Conservation (phyloP, 106 monocot genomes). For the Xerophyta viscosa region DNA sequence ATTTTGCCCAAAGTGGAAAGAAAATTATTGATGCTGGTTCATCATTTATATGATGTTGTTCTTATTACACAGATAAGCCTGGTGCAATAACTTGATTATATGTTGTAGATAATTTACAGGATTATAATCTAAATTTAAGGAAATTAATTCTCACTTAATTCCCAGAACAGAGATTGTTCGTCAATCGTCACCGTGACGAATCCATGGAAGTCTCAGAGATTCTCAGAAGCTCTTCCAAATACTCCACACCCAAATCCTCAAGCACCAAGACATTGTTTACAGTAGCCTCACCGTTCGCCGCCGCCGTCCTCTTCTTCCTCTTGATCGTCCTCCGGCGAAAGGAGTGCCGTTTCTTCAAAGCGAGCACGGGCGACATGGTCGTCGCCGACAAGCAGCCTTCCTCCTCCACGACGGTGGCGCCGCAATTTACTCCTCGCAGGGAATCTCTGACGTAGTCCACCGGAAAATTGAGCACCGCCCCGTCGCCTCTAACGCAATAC, state of each 20-base stretch:
- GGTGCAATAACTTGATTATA: no score
- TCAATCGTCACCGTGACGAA: no score
- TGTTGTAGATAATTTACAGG: no score
- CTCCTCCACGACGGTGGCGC: neutral
- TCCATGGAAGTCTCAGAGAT: neutral
- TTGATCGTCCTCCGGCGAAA: slow-evolving; percentile 1
- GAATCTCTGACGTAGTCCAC: slow-evolving; percentile 23
- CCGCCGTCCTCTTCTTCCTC: neutral
- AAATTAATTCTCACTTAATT: no score
- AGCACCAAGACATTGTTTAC: neutral
- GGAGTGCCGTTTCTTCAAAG: slow-evolving; percentile 21
- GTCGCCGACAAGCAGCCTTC: neutral
- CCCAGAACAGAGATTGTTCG: no score
- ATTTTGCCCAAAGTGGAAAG: no score
- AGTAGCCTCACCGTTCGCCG: neutral
- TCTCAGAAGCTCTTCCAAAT: slow-evolving; percentile 7
- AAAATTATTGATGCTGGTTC: no score
- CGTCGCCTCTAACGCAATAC: slow-evolving; percentile 12
- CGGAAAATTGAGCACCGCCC: slow-evolving; percentile 36
- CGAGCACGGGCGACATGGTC: slow-evolving; percentile 31
- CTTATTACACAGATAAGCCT: no score
- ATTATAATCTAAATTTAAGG: no score
- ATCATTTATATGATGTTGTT: no score
- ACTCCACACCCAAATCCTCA: slow-evolving; percentile 5
- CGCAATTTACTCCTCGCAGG: slow-evolving; percentile 5